Conservation (phyloP, 2,329 filamentous ascomycete species). For the Didymellaceae sp. region DNA sequence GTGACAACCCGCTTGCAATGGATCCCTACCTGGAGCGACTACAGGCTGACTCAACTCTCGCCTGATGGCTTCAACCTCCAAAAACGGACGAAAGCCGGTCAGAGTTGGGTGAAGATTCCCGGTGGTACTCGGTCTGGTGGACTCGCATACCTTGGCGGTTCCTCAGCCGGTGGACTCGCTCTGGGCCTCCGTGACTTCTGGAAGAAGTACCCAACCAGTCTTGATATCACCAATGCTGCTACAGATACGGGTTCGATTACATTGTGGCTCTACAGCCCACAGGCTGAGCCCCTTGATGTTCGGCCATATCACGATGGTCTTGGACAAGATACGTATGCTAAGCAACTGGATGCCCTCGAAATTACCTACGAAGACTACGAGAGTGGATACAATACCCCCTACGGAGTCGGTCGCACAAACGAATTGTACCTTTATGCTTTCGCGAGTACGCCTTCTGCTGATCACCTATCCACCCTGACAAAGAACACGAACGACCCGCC, state of each 20-base stretch:
- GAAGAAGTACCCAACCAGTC: slow-evolving; percentile 66
- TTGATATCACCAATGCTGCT: slow-evolving; percentile 62
- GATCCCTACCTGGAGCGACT: slow-evolving; percentile 67
- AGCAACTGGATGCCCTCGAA: slow-evolving; percentile 66
- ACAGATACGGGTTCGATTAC: slow-evolving; percentile 61
- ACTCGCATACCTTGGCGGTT: slow-evolving; percentile 65
- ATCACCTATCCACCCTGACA: slow-evolving; percentile 54
- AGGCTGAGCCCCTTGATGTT: slow-evolving; percentile 62
- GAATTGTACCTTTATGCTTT: slow-evolving; percentile 63
- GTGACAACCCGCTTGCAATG: slow-evolving; percentile 59
- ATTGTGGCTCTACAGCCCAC: slow-evolving; percentile 66
- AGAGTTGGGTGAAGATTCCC: slow-evolving; percentile 65
- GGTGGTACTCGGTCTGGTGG: slow-evolving; percentile 64
- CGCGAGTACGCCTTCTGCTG: slow-evolving; percentile 58
- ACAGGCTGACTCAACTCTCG: slow-evolving; percentile 63
- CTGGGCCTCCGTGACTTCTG: slow-evolving; percentile 67
- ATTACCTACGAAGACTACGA: slow-evolving; percentile 71
- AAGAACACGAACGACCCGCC: slow-evolving; percentile 60
- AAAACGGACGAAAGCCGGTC: slow-evolving; percentile 65
- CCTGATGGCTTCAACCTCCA: slow-evolving; percentile 66
- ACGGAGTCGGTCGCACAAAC: slow-evolving; percentile 65
- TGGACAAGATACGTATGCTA: slow-evolving; percentile 61
- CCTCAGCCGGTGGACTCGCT: slow-evolving; percentile 64
- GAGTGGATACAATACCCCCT: slow-evolving; percentile 60
- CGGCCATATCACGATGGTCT: slow-evolving; percentile 65